These are phyloP conservation scores for Blastocystis hominis DNA, from an alignment of 352 stramenopile genomes.

Conservation along the genomic window DNA sequence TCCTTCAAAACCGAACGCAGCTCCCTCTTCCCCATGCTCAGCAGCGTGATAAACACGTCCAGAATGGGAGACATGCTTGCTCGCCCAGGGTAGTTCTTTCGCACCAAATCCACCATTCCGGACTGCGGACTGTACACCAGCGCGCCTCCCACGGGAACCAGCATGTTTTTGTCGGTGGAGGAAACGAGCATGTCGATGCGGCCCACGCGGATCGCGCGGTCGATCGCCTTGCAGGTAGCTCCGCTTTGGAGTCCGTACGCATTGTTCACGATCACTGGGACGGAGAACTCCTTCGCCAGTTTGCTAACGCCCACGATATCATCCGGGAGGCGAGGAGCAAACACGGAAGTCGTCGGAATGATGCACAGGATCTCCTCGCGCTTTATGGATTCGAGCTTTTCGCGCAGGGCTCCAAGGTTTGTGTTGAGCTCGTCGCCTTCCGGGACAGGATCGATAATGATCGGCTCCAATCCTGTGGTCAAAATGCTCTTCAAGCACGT, in stretches of 20 bases:
- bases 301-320: conserved; percentile 40
- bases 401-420: background rate
- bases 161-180: conserved; percentile 59
- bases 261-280: conserved; percentile 58
- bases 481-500: conserved; percentile 59
- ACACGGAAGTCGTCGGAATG: conserved; percentile 56
- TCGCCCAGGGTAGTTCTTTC: conserved; percentile 57
- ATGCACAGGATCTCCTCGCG: conserved; percentile 57
- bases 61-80: conserved; percentile 60
- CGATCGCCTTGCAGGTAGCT: conserved; percentile 45
- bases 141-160: conserved; percentile 58
- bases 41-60: conserved; percentile 60
- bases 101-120: conserved; percentile 29
- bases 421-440: conserved; percentile 57
- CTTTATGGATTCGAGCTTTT: background rate
- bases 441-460: conserved; percentile 51
- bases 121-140: conserved; percentile 20
- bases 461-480: conserved; percentile 51
- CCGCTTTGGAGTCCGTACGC: conserved; percentile 56
- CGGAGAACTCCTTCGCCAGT: conserved; percentile 55
- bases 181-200: conserved; percentile 53
- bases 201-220: conserved; percentile 45
- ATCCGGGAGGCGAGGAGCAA: conserved; percentile 57
- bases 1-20: background rate
- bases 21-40: conserved; percentile 18